A percentile compares a stretch with the other conserved stretches of the same genome.
These are phyloP conservation scores for Diplodia seriata DNA, from an alignment of 2,329 filamentous ascomycete species.

Conservation along the genomic window DNA sequence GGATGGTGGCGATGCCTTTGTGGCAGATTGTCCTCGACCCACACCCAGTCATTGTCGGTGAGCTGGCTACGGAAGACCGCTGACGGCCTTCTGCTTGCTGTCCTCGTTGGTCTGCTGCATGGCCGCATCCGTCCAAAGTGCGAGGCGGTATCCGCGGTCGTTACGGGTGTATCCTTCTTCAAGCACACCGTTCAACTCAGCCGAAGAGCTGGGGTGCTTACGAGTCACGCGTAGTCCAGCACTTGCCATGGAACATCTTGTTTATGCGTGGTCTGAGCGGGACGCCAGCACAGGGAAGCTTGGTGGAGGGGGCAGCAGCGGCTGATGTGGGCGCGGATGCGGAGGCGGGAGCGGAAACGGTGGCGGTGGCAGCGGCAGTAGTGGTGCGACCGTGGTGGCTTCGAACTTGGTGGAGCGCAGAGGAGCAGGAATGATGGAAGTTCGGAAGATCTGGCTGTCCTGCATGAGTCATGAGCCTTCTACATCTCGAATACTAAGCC, in stretches of 20 bases:
- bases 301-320: background rate
- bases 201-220: no score
- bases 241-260: background rate
- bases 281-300: background rate
- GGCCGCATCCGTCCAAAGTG: background rate
- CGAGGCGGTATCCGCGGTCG: background rate
- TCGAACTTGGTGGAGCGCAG: background rate
- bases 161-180: background rate
- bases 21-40: background rate
- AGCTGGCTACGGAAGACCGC: background rate
- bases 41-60: background rate
- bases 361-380: background rate
- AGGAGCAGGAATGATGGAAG: background rate
- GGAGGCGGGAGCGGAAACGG: background rate
- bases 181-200: background rate
- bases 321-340: background rate
- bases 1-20: background rate
- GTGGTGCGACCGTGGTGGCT: background rate
- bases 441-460: background rate
- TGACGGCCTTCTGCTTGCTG: background rate
- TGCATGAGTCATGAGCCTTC: no score
- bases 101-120: background rate
- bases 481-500: no score
- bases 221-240: background rate
- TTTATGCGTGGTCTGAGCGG: background rate